Percentiles rank a stretch among this genome's conserved stretches.
phyloP scores from a whole-genome alignment of 768 basidiomycete species.

The Panus rudis region DNA sequence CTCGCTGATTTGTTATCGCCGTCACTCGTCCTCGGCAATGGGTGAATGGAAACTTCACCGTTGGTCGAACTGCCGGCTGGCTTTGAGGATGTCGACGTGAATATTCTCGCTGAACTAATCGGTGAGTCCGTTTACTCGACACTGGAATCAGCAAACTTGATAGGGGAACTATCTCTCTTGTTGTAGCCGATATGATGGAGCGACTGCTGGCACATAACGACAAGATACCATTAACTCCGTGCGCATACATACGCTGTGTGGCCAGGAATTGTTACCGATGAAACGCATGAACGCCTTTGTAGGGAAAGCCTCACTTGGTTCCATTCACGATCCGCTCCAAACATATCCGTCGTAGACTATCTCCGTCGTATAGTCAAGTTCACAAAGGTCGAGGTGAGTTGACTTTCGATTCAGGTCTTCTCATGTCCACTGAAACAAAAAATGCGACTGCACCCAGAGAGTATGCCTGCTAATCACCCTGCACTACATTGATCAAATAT shows the following conservation, averaged over 20 bases:
- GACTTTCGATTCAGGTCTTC: neutral
- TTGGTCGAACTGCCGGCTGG: conserved; percentile 74
- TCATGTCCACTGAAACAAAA: conserved; percentile 1
- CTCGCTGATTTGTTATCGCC: too few species aligned
- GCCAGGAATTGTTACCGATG: neutral
- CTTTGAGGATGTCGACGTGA: conserved; percentile 81
- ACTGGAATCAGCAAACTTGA: neutral
- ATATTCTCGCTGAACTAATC: conserved; percentile 82
- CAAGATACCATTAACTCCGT: conserved; percentile 85
- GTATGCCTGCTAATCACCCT: conserved; percentile 75
- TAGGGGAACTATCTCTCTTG: neutral
- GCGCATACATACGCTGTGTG: conserved; percentile 11
- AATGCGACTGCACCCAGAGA: conserved; percentile 39
- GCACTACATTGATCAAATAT: conserved; percentile 92
- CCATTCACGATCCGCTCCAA: conserved; percentile 88
- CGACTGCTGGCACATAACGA: conserved; percentile 95
- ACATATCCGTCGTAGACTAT: conserved; percentile 87
- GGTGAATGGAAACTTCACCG: conserved; percentile 74
- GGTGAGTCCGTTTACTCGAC: conserved; percentile 38
- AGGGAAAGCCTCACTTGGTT: conserved; percentile 92
- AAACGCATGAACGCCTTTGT: conserved; percentile 5
- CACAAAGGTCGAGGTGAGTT: conserved; percentile 86
- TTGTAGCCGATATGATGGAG: conserved; percentile 88
- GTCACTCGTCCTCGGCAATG: conserved; percentile 55
- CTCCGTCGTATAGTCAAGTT: conserved; percentile 89